Base-by-base conservation (phyloP, 169 alveolate species). In the Babesia caballi region DNA sequence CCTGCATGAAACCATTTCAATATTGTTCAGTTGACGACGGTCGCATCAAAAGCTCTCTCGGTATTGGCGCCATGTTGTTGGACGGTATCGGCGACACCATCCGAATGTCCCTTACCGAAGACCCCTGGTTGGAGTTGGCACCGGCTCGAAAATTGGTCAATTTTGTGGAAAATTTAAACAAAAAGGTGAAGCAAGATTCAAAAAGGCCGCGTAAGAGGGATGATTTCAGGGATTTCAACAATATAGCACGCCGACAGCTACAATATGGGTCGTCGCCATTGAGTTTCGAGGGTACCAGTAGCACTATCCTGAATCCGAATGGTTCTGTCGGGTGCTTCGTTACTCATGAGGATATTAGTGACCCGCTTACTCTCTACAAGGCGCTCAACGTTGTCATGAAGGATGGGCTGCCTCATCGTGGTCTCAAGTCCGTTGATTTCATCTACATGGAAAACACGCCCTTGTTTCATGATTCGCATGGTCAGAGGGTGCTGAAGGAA, bases 31-130 rank as follows among this genome's bases (percentile, higher is more conserved):
- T 84, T 17, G 91, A 78, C 56, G 93, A 90, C 61, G 94, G 95
- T 33, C 82, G 94, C 27, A 85, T 92, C 15, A 90, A 90, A 66
- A 84, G 93, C 35, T 85, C 88, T 15, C 53, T 89, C 25, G 96
- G 96, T 11, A 92, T 92, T 49, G 96, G 96, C 17, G 63, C 93
- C 4, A 70, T 92, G 74, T 82, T 92, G 38, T 80, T 88, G 47
- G 96, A 92, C 59, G 96, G 96, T 25, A 83, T 92, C 38, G 96
- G 96, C 35, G 96, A 92, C 65, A 92, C 96, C 21, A 84, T 92
- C 51, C 42, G 96, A n/a, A 90, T 85, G 59, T 90, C 95, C n/a
- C 67, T 92, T 38, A 92, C 96, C 0, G 96, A 92, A 61, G 94
- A 88, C 54, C 95, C 95, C 3, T 90, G 95, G 95, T 63, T 60